Base-by-base conservation (phyloP, 495 filamentous ascomycete genomes). In the Aspergillus bertholletiae region DNA sequence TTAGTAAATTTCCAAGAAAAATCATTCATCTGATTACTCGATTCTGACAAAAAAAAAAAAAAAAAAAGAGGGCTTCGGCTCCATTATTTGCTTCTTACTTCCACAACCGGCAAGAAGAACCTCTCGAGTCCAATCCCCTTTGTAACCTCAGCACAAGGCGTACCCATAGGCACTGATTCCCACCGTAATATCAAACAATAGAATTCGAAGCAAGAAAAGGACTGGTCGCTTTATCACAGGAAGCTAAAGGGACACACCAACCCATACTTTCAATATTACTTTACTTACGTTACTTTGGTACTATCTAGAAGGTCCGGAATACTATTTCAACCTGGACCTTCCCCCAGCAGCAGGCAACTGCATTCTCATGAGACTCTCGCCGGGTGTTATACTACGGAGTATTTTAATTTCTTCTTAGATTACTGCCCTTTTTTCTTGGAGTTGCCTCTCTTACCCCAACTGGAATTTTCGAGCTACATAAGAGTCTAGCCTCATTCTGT, bases 301-400 rank as follows among this genome's bases (percentile, higher is more conserved):
- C 46, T 34, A 4, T 47, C 15, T n/a, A 49, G 9, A 11, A n/a
- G 26, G 18, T 35, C 37, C 32, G 45, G 24, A 47, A 47, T 47
- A 54, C 44, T 67, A 69, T 69, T 67, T 62, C 60, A 62, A 51
- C 46, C 57, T 61, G 40, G 13, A 37, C 34, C 34, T 37, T 37
- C 58, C 51, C 34, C 56, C 50, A 49, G 49, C 60, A 51, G 55
- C 49, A 66, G 59, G 34, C 49, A 44, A 41, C 40, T 46, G 18
- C 12, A 44, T 41, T 34, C 30, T 24, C n/a, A n/a, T n/a, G n/a
- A n/a, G n/a, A n/a, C n/a, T n/a, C n/a, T n/a, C n/a, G n/a, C n/a
- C n/a, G n/a, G n/a, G n/a, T n/a, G n/a, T n/a, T n/a, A n/a, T n/a
- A n/a, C n/a, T n/a, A n/a, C n/a, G n/a, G n/a, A n/a, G n/a, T 39